phyloP scores from a whole-genome alignment of 169 alveolate genomes.

The Plasmodium falciparum region DNA sequence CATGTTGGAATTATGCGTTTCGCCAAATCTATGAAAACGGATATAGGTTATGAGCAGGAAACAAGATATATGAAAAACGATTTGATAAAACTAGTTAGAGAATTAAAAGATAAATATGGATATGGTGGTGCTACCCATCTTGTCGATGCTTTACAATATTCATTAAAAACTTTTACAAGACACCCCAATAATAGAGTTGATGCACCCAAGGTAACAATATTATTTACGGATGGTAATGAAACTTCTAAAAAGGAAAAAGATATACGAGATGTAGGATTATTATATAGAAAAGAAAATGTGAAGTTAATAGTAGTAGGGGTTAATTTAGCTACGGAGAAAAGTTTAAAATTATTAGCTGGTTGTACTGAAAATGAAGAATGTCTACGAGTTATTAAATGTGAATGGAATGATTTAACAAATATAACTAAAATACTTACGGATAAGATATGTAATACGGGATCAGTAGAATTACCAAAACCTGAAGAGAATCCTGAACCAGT shows the following conservation, averaged over 20 bases:
- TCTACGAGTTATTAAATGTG: slow-evolving; percentile 46
- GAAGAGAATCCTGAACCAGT: slow-evolving; percentile 7
- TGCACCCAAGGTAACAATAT: slow-evolving; percentile 61
- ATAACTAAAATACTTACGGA: slow-evolving; percentile 52
- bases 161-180: slow-evolving; percentile 40
- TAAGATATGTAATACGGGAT: slow-evolving; percentile 51
- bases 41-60: slow-evolving; percentile 52
- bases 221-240: slow-evolving; percentile 69
- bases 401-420: slow-evolving; percentile 38
- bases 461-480: slow-evolving; percentile 2
- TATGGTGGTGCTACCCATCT: slow-evolving; percentile 28
- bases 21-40: slow-evolving; percentile 12
- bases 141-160: slow-evolving; percentile 42
- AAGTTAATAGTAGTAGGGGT: slow-evolving; percentile 62
- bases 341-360: slow-evolving; percentile 48
- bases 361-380: slow-evolving; percentile 24
- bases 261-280: slow-evolving; percentile 43
- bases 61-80: slow-evolving; percentile 43
- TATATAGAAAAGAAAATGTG: slow-evolving; percentile 39
- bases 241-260: slow-evolving; percentile 7
- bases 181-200: slow-evolving; percentile 49
- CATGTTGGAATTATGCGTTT: slow-evolving; percentile 72
- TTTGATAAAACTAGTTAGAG: slow-evolving; percentile 38
- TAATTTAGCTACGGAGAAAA: slow-evolving; percentile 25
- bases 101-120: slow-evolving; percentile 29